These are phyloP conservation scores for Punica granatum DNA, from an alignment of 345 rosid species.

Conservation along the genomic window DNA sequence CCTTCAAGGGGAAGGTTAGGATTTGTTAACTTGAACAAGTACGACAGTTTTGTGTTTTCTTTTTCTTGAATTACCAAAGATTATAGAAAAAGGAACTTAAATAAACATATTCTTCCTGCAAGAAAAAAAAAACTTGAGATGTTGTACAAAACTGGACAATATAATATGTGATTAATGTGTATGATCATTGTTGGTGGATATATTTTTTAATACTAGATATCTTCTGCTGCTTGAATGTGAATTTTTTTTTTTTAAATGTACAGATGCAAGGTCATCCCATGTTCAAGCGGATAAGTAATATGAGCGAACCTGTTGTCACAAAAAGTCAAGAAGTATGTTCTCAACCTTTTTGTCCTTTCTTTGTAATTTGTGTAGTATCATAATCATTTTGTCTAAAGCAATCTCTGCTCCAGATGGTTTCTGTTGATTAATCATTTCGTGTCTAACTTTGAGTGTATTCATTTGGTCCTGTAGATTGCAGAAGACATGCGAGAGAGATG, in stretches of 20 bases:
- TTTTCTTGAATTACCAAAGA: background rate
- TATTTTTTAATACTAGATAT: background rate
- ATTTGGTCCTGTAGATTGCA: conserved; percentile 53
- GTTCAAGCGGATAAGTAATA: conserved; percentile 56
- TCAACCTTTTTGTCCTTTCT: background rate
- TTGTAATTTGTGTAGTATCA: background rate
- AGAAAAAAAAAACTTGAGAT: background rate
- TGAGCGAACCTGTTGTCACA: conserved; percentile 80
- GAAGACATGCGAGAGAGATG: conserved; percentile 90
- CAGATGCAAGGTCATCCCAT: conserved; percentile 71
- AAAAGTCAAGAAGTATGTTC: conserved; percentile 81
- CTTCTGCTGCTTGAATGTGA: background rate
- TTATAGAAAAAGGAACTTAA: background rate
- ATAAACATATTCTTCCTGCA: background rate
- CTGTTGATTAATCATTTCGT: background rate
- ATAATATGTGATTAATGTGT: background rate
- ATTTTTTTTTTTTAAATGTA: background rate
- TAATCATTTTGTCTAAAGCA: background rate
- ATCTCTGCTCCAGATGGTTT: background rate
- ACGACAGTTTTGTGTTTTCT: conserved; percentile 4
- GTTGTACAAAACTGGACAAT: background rate
- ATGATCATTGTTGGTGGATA: background rate
- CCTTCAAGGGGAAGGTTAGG: conserved; percentile 53
- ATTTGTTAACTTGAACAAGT: conserved; percentile 6
- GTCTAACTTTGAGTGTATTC: background rate